phyloP scores from a whole-genome alignment of 441 rosid species.

The Erodium texanum region DNA sequence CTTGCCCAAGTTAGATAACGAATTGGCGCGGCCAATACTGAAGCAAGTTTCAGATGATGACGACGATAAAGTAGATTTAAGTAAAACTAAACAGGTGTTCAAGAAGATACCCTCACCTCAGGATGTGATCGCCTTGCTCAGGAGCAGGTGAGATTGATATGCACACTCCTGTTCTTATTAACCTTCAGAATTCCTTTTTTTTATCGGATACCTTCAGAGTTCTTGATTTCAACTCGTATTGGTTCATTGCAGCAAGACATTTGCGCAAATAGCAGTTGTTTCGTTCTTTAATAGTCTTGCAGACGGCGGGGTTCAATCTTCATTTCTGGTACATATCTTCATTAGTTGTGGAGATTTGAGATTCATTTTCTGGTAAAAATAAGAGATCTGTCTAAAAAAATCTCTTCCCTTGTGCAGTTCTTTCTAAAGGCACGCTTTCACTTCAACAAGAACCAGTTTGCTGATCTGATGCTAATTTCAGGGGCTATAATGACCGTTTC shows the following conservation, averaged over 20 bases:
- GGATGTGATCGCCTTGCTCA: constrained; percentile 45
- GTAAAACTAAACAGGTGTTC: constrained; percentile 13
- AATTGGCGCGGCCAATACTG: constrained; percentile 41
- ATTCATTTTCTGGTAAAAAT: too few relatives aligned
- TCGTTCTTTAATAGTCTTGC: constrained; percentile 68
- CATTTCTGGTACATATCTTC: constrained; percentile 38
- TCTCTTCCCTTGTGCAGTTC: constrained; percentile 56
- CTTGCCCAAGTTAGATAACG: constrained; percentile 13
- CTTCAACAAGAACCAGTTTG: constrained; percentile 70
- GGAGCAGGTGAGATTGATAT: constrained; percentile 36
- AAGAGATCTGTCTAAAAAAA: too few relatives aligned
- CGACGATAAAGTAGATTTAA: constrained; percentile 23
- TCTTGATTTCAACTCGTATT: too few relatives aligned
- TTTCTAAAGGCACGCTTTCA: constrained; percentile 82
- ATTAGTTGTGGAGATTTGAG: too few relatives aligned
- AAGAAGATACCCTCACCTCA: constrained; percentile 36
- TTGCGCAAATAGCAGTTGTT: constrained; percentile 58
- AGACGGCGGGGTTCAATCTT: constrained; percentile 53
- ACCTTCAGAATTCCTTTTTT: too few relatives aligned
- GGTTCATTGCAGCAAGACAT: constrained; percentile 54
- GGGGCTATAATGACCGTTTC: constrained; percentile 45
- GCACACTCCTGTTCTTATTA: background rate
- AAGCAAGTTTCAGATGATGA: constrained; percentile 22
- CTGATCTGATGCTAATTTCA: constrained; percentile 52
- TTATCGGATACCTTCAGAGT: too few relatives aligned